These are phyloP conservation scores for Quercus aquifolioides DNA, from an alignment of 306 rosid genomes.

Conservation along the genomic window DNA sequence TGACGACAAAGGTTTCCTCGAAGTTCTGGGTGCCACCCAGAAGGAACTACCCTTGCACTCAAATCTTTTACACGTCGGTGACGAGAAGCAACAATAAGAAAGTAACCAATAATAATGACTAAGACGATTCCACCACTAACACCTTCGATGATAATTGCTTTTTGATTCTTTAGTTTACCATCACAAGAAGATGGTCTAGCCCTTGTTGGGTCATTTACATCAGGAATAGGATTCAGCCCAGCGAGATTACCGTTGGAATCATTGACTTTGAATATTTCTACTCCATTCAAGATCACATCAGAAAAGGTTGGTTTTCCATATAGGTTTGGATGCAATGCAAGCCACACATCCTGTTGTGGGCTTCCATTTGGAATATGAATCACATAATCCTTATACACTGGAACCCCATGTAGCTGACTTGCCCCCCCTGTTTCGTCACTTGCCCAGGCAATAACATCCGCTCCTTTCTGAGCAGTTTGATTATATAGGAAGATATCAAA, in stretches of 20 bases:
- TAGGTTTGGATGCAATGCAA: constrained; percentile 56
- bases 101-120: constrained; percentile 48
- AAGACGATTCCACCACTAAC: constrained; percentile 63
- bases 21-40: constrained; percentile 26
- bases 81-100: constrained; percentile 31
- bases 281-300: constrained; percentile 70
- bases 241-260: constrained; percentile 59
- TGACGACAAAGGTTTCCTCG: neutral
- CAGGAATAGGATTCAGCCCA: constrained; percentile 71
- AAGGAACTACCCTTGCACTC: constrained; percentile 84
- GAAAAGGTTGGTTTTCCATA: constrained; percentile 22
- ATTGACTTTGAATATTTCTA: constrained; percentile 80
- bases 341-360: constrained; percentile 78
- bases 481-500: constrained; percentile 62
- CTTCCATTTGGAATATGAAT: constrained; percentile 50
- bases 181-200: constrained; percentile 32
- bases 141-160: constrained; percentile 57
- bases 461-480: constrained; percentile 54
- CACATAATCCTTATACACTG: constrained; percentile 57
- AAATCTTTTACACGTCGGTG: constrained; percentile 47
- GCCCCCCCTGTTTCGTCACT: rapidly evolving
- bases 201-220: constrained; percentile 36
- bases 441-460: constrained; percentile 61
- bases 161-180: constrained; percentile 42
- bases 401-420: constrained; percentile 34